A percentile compares a stretch with the other conserved stretches of the same genome.
phyloP scores from a whole-genome alignment of 1,284 basidiomycete species.

The Gymnopus androsaceus region DNA sequence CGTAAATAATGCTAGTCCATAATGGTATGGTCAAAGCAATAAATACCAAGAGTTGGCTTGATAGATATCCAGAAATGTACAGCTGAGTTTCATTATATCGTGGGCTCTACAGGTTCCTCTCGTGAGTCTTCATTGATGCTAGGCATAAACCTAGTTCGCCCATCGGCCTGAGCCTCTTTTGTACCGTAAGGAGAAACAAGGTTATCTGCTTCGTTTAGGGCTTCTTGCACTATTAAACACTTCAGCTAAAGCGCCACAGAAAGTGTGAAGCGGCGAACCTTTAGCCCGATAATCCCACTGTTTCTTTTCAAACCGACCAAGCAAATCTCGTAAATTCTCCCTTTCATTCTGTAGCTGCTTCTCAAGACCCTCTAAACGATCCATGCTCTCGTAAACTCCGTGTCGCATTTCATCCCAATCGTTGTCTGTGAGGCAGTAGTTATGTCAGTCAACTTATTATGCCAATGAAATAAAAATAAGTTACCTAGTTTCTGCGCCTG shows the following conservation, averaged over 20 bases:
- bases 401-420: constrained; percentile 59
- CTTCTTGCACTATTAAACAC: constrained; percentile 49
- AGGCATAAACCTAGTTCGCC: constrained; percentile 7
- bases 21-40: too few relatives aligned
- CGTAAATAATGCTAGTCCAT: too few relatives aligned
- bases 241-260: neutral
- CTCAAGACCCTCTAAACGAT: constrained; percentile 55
- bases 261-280: constrained; percentile 39
- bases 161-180: constrained; percentile 31
- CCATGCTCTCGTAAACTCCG: constrained; percentile 61
- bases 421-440: constrained; percentile 36
- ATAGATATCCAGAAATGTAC: neutral
- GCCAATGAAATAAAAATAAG: constrained; percentile 25
- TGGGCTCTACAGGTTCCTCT: constrained; percentile 5
- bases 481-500: constrained; percentile 59
- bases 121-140: constrained; percentile 10
- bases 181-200: constrained; percentile 49
- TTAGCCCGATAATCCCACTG: constrained; percentile 57
- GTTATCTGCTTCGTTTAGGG: constrained; percentile 57
- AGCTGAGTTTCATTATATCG: neutral
- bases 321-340: constrained; percentile 49
- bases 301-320: constrained; percentile 57
- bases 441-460: neutral
- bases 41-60: too few relatives aligned
- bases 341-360: constrained; percentile 56